Base-by-base conservation (phyloP, 1,284 basidiomycete genomes). In the Amylostereum chailletii region DNA sequence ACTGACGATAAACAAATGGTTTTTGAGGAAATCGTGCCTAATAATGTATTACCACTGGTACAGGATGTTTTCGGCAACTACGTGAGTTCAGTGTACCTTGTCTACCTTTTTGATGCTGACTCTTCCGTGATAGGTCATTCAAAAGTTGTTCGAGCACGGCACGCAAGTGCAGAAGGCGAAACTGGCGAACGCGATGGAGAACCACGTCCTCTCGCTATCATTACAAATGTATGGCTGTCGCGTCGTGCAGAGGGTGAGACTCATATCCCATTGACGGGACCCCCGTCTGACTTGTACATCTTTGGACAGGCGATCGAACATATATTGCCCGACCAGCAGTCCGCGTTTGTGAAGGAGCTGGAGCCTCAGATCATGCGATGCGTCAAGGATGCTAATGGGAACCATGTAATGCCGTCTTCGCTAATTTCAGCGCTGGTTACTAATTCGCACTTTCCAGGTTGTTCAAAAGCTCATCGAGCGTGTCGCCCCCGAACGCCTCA, bases 11-110 rank as follows among this genome's bases (percentile, higher is more conserved):
- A 83, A 62, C 81, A 90, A 57, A 67, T 71, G 34, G 75, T 97
- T n/a, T 98, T 95, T 57, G 83, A 90, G 49, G 96, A 99, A 69
- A 88, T 98, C 55, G 75, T 91, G 41, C 90, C 93, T 8, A 65
- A 75, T 42, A 82, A 85, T 60, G 77, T 86, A 2, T 68, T 91
- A 45, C 79, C 84, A 54, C 75, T 99, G 49, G 90, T 95, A 62
- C 87, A 87, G 56, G 94, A 98, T 62, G 92, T 98, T 40, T 99
- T 97, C 64, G 95, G 95, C 51, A 99, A 99, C 72, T 99, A 97
- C 71, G 83, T 90, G 60, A 57, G 81, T 67, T 11, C 27, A 53
- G 9, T 34, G 2, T 42, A 48, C 19, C 29, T 30, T 32, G 51
- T 51, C 5, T 40, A 34, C 49, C 34, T 41, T 38, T 48, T 46